Conservation (phyloP, 2,329 filamentous ascomycete species). For the Hypocreales sp. region DNA sequence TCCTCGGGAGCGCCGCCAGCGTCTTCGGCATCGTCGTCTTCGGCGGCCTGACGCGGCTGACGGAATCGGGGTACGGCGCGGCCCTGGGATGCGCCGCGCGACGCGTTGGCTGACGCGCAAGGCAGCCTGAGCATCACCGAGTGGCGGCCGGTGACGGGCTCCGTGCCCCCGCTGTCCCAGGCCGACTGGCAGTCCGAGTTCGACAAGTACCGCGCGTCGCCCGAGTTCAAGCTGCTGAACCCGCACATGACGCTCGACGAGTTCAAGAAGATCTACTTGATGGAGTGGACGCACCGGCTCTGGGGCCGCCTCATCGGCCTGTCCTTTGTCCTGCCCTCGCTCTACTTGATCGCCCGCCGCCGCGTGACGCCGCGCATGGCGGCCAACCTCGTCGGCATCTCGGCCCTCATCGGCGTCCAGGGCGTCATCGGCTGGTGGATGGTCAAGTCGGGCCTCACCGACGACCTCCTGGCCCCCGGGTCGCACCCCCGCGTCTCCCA, state of each 20-base stretch:
- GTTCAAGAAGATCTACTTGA: slow-evolving; percentile 98
- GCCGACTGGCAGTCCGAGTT: slow-evolving; percentile 90
- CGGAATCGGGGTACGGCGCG: slow-evolving; percentile 70
- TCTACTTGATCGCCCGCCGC: slow-evolving; percentile 73
- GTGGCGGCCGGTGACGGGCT: slow-evolving; percentile 94
- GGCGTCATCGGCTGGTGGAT: slow-evolving; percentile 98
- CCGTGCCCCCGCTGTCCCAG: slow-evolving; percentile 62
- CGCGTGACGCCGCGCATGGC: slow-evolving; percentile 69
- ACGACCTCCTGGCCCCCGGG: slow-evolving; percentile 85
- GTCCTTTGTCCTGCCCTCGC: slow-evolving; percentile 73
- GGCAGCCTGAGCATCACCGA: slow-evolving; percentile 97
- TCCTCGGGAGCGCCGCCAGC: slow-evolving; percentile 77
- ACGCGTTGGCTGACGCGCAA: too few species aligned
- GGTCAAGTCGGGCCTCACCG: slow-evolving; percentile 91
- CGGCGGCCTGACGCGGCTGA: slow-evolving; percentile 82
- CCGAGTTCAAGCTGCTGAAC: slow-evolving; percentile 86
- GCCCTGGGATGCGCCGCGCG: too few species aligned
- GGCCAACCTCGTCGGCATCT: slow-evolving; percentile 64
- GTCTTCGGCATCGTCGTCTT: slow-evolving; percentile 97
- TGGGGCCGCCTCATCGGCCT: slow-evolving; percentile 90
- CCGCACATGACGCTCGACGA: slow-evolving; percentile 83
- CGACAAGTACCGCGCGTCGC: slow-evolving; percentile 77
- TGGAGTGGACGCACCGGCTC: slow-evolving; percentile 94
- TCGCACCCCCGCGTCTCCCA: slow-evolving; percentile 87
- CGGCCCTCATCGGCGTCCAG: slow-evolving; percentile 82